A percentile compares a stretch with the other conserved stretches of the same genome.
Conservation (phyloP, 2,329 filamentous ascomycete species). For the Ascosphaera aggregata region DNA sequence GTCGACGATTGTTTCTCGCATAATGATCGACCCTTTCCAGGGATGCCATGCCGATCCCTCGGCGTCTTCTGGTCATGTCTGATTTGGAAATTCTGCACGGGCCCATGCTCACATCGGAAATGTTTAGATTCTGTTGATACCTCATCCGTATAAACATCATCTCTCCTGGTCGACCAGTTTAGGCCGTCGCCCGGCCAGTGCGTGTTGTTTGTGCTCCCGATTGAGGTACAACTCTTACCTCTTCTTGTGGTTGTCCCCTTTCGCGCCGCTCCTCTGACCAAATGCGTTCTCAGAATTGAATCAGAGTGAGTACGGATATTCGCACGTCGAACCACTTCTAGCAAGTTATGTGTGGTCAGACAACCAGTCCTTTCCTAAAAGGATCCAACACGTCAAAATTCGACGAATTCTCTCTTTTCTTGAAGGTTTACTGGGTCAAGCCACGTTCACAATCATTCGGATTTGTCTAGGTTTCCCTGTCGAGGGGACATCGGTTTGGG, state of each 20-base stretch:
- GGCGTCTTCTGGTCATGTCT: neutral
- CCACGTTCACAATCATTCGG: neutral
- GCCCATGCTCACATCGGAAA: neutral
- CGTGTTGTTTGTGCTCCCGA: neutral
- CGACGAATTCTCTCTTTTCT: too few relatives aligned
- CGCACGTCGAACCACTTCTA: neutral
- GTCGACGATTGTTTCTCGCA: neutral
- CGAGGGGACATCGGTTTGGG: neutral
- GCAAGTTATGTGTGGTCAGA: too few relatives aligned
- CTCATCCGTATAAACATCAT: neutral
- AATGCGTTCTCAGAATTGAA: neutral
- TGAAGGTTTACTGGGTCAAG: too few relatives aligned
- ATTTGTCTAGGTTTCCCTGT: neutral
- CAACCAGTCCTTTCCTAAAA: too few relatives aligned
- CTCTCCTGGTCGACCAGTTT: neutral
- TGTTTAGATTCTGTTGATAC: neutral
- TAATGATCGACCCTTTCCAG: neutral
- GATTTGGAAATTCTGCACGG: neutral
- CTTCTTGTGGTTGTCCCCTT: neutral
- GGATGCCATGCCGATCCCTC: neutral
- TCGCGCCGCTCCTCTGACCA: neutral
- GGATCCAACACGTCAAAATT: too few relatives aligned
- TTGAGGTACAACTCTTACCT: neutral
- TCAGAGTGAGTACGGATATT: neutral
- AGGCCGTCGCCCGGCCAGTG: neutral